Base-by-base conservation (phyloP, 2,329 filamentous ascomycete genomes). In the Colletotrichum australisinense region DNA sequence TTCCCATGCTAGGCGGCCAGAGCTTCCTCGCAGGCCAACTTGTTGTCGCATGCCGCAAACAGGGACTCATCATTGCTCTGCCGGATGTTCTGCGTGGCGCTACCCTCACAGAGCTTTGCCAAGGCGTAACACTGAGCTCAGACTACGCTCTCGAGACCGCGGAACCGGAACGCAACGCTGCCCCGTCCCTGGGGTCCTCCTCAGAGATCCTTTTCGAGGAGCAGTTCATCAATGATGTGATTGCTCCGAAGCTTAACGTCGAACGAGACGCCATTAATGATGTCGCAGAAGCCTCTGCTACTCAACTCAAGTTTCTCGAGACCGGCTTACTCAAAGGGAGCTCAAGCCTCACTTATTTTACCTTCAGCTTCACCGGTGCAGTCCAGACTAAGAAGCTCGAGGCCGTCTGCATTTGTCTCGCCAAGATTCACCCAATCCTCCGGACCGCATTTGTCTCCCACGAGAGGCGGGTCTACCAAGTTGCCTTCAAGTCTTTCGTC, bases 381-480 rank as follows among this genome's bases (percentile, higher is more conserved):
- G 76, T 89, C 0, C 81, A 85, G 35, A 76, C 79, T 57, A 81
- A 82, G 55, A 85, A 83, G 72, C 83, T 89, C 1, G 84, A 88
- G 71, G 81, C 83, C 1, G 86, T 87, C 0, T 89, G 87, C 75
- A 80, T 82, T 26, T 82, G 83, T 14, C 80, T 89, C 9, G 80
- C 81, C 0, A 79, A 79, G 42, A 81, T 86, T 46, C 88, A 89
- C 55, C 85, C 87, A 0, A 87, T 89, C 32, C 82, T 92, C 8
- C 86, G 89, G 26, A 90, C 90, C 0, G 85, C 86, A 0, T 91
- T 91, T 67, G 82, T 87, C 2, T 79, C 83, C 0, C 83, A 88
- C 59, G 82, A 84, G 12, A 83, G 86, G 7, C 82, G 81, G 2
- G 80, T 89, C 0, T 88, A 86, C 75, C 88, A 89, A 76, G 86